Evolutionary conservation across 768 basidiomycete genomes (phyloP), one percentile per base, ranked within the genome.

Genomic region (Ramaria sp.): DNA sequence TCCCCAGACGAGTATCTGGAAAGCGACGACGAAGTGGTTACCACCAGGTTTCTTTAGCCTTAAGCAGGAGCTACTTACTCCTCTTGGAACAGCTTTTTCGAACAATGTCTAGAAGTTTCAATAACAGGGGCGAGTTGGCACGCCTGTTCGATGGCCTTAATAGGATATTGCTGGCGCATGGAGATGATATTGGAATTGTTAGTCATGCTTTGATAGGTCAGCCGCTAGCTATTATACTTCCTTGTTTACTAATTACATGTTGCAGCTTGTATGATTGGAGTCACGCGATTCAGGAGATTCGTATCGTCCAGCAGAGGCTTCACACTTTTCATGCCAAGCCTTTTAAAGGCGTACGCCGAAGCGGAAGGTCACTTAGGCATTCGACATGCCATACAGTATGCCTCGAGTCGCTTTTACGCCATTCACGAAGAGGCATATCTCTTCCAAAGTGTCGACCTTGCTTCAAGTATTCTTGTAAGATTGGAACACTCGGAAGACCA

Each of bases 141-240:
- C 63, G 81, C 22, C 73, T 86, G 11, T 68, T 88, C 19, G 86
- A 89, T 65, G 84, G 86, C 3, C 63, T 89, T 19, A 89, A 87
- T 66, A 77, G 78, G 5, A 82, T 86, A 43, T 69, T 91, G 17
- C 69, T 87, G 31, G 70, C 69, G 2, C 86, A 89, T 68, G 83
- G 84, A 3, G 76, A 82, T 62, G 88, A 89, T 62, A 78, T 85
- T 46, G 84, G 82, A n/a, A 80, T 89, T 53, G 80, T 91, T n/a
- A 75, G 78, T 38, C 87, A 88, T 59, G 75, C 81, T 7, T 70
- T 89, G 65, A 82, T 88, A 30, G 84, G 87, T 88, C 62, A 63
- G 80, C 57, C 17, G 24, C 11, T 30, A 49, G 19, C 22, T 15
- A 1, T 17, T n/a, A 15, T 61, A 34, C 31, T 30, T 22, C 58